Percentiles rank a stretch among this genome's conserved stretches.
Evolutionary conservation across 2,329 filamentous ascomycete species (phyloP).

Genomic region (Nothopassalora personata): DNA sequence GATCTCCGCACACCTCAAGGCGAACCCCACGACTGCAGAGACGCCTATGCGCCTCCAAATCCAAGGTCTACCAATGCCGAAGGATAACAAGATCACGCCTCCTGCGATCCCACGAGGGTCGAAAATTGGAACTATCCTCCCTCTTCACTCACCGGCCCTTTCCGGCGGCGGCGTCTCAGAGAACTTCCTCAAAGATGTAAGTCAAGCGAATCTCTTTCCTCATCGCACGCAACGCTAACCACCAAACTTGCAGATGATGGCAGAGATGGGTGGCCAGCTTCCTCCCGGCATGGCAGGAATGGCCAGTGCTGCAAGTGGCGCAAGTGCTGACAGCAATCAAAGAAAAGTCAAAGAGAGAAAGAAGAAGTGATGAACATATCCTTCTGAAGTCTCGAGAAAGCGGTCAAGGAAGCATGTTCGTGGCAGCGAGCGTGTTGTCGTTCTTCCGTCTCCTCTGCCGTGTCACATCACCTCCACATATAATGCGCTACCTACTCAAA

Average conservation of each 20-base stretch:
- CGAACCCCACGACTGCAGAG: conserved; percentile 70
- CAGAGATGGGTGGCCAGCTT: conserved; percentile 61
- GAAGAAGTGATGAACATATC: conserved; percentile 20
- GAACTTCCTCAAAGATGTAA: conserved; percentile 79
- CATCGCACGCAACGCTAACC: conserved; percentile 44
- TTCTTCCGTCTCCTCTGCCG: background rate
- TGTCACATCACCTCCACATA: background rate
- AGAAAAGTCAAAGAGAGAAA: conserved; percentile 32
- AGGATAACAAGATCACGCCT: conserved; percentile 45
- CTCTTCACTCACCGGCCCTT: conserved; percentile 81
- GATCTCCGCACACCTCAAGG: conserved; percentile 68
- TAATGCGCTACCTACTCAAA: background rate
- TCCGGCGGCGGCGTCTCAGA: conserved; percentile 91
- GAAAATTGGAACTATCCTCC: conserved; percentile 81
- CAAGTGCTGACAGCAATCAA: conserved; percentile 14
- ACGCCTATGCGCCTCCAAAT: conserved; percentile 67
- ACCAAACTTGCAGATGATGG: conserved; percentile 64
- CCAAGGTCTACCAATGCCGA: conserved; percentile 67
- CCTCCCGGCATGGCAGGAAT: conserved; percentile 30
- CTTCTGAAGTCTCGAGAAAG: background rate
- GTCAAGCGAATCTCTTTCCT: background rate
- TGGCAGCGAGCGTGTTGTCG: background rate
- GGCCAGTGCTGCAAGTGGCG: conserved; percentile 20
- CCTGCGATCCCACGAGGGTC: conserved; percentile 71
- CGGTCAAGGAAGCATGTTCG: background rate